Conservation (phyloP, 345 rosid genomes). For the Punica granatum region DNA sequence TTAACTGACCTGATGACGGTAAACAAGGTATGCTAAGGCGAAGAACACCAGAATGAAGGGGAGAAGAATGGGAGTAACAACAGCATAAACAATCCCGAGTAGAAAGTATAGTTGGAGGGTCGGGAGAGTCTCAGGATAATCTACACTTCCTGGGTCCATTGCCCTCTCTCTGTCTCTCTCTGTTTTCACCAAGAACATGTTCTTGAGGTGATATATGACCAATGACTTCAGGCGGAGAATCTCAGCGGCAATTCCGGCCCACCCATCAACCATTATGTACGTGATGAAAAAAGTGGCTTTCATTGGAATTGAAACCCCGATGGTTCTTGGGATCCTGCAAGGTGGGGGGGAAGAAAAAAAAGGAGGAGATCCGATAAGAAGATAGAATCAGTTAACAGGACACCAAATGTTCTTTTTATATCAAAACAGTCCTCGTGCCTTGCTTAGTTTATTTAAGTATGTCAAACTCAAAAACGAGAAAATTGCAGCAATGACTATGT, state of each 20-base stretch:
- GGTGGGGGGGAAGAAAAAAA: background rate
- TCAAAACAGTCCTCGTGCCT: background rate
- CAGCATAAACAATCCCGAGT: conserved; percentile 90
- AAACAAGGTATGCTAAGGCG: conserved; percentile 86
- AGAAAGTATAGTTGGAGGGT: conserved; percentile 90
- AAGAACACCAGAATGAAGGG: conserved; percentile 90
- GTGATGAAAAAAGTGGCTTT: conserved; percentile 95
- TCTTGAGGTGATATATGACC: conserved; percentile 85
- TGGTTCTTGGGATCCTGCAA: conserved; percentile 91
- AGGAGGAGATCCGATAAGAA: too few relatives aligned
- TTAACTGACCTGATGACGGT: conserved; percentile 88
- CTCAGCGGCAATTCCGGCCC: conserved; percentile 97
- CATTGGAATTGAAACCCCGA: conserved; percentile 97
- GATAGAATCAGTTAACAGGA: too few relatives aligned
- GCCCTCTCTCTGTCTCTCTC: conserved; percentile 72
- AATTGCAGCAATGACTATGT: conserved; percentile 1
- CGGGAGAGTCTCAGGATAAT: conserved; percentile 80
- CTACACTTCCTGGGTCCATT: conserved; percentile 83
- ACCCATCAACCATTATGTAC: conserved; percentile 94
- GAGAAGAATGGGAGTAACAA: conserved; percentile 89
- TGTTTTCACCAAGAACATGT: conserved; percentile 86
- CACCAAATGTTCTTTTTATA: background rate
- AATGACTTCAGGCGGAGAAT: conserved; percentile 79
- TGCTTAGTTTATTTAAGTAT: too few relatives aligned
- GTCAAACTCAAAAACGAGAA: background rate